These are phyloP conservation scores for Colletotrichum magnum DNA, from an alignment of 2,329 filamentous ascomycete genomes.

Conservation along the genomic window DNA sequence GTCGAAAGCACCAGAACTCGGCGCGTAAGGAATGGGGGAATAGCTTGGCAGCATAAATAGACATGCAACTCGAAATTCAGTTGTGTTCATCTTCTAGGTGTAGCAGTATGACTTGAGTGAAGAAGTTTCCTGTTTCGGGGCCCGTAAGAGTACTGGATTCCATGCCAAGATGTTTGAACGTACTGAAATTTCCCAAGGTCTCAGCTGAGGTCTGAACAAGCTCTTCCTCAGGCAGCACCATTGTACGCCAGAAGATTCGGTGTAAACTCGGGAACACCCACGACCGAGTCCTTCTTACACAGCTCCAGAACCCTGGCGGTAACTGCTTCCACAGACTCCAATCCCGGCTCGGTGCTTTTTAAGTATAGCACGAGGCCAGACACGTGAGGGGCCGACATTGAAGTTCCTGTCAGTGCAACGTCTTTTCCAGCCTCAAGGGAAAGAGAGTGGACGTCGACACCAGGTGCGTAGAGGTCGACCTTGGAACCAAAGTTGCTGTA, in stretches of 20 bases:
- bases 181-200: too few relatives aligned
- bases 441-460: constrained; percentile 56
- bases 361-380: constrained; percentile 71
- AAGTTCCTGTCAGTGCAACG: constrained; percentile 62
- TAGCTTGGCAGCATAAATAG: too few relatives aligned
- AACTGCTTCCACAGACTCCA: constrained; percentile 57
- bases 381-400: constrained; percentile 73
- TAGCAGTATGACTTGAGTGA: too few relatives aligned
- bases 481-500: constrained; percentile 65
- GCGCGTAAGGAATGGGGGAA: too few relatives aligned
- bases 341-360: constrained; percentile 54
- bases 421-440: constrained; percentile 53
- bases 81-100: too few relatives aligned
- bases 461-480: constrained; percentile 67
- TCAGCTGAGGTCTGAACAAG: too few relatives aligned
- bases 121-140: too few relatives aligned
- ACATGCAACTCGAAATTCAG: too few relatives aligned
- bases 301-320: constrained; percentile 57
- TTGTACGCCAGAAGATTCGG: constrained; percentile 66
- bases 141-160: too few relatives aligned
- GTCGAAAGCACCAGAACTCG: too few relatives aligned
- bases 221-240: constrained; percentile 44
- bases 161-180: too few relatives aligned
- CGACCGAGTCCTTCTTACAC: constrained; percentile 54
- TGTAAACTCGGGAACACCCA: constrained; percentile 50